Evolutionary conservation across 1,139 yeast species (phyloP), one percentile per base, ranked within the genome.

Genomic region (Suzukiozyma palmioleophila): DNA sequence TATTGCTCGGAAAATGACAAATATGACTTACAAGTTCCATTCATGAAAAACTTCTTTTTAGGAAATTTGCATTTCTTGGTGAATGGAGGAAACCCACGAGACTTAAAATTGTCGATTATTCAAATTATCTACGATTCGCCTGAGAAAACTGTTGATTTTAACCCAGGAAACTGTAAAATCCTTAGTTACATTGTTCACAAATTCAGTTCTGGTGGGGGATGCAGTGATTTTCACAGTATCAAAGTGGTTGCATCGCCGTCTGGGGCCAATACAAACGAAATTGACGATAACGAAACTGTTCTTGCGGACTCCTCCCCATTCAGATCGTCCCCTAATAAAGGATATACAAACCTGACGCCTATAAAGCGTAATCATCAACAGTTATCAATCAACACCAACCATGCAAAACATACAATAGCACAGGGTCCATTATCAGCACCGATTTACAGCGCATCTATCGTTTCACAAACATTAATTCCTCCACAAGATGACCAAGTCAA

Each of bases 241-340:
- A 26, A 35, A 27, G 16, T 11, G 8, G 16, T 26, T 26, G n/a
- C 31, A 12, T 13, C 31, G 16, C 12, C 15, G 26, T 14, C 12
- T 2, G 26, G 4, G 9, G 15, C 32, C 4, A 34, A 13, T 7
- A 16, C 32, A 8, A 32, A 14, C 12, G 42, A 44, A 3, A 54
- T 51, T n/a, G 73, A 66, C 43, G 73, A 68, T 34, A 66, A 66
- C 46, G 73, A 62, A 36, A 68, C 73, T 1, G 69, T 65, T 1
- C 34, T 65, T n/a, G 73, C 72, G 1, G 62, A 60, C 39, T 66
- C 73, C 1, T 67, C 73, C 3, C 74, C 73, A 1, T 52, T 46
- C 11, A 61, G 59, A 42, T 39, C 43, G 5, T 49, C 57, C 18
- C 55, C 57, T 3, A 28, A 28, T 4, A 12, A n/a, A 9, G 22